Base-by-base conservation (phyloP, 2,329 filamentous ascomycete genomes). In the Aspergillus sp. region DNA sequence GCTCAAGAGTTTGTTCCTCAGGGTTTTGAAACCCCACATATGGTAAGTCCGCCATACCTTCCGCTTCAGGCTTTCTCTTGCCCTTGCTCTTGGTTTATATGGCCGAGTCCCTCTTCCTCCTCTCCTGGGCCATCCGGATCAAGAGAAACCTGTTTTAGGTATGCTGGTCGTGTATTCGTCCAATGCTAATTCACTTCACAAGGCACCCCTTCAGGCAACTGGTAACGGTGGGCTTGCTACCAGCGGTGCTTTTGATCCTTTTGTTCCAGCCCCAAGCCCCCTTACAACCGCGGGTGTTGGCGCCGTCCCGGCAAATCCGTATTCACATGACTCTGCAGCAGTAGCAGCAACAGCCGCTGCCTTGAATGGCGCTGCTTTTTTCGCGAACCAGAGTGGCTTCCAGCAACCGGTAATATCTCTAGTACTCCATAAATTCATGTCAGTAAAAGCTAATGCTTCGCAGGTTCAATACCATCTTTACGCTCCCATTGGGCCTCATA, bases 381-480 rank as follows among this genome's bases (percentile, higher is more conserved):
- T 85, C 61, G 72, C 77, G 48, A 73, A 74, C 47, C 68, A 77
- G 51, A 70, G 73, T 47, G 72, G 74, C 45, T 82, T 80, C 59
- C 77, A 80, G 19, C 83, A 85, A 54, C 85, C 85, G 26, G 80
- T 83, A 66, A 61, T 75, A 19, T 19, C 19, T 19, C 47, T 47
- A 35, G 6, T 27, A 29, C n/a, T 32, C 8, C 30, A 32, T 9
- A 5, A 5, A 5, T 9, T 32, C 8, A 5, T 32, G 1, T 32
- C 8, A 6, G 30, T 6, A 6, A 9, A 6, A 1, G 6, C 46
- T 43, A 51, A 41, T 19, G 27, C 26, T 29, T 5, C 29, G n/a
- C 50, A 85, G 81, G 78, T 89, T 4, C 86, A 91, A 72, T 94
- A 96, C 64, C 93, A 98, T 65, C 77, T 95, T 8, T 98, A 98